Evolutionary conservation across 2,329 filamentous ascomycete genomes (phyloP).

Genomic region (Lachnellula arida): DNA sequence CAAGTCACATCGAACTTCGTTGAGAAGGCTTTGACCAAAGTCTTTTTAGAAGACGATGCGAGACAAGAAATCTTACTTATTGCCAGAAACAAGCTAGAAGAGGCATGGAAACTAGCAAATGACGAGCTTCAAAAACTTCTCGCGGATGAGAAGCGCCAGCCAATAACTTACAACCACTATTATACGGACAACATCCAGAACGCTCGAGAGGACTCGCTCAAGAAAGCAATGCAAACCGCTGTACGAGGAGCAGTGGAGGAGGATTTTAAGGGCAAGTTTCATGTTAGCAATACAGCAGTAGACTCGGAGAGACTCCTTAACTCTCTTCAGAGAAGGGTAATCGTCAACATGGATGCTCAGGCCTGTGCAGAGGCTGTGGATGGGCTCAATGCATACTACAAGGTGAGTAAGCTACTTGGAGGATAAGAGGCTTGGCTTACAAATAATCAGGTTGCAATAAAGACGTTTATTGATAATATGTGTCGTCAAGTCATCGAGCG

Average conservation of each 20-base stretch:
- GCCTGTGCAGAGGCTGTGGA: constrained; percentile 23
- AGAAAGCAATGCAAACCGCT: constrained; percentile 3
- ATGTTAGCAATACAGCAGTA: constrained; percentile 10
- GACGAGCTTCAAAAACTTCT: constrained; percentile 23
- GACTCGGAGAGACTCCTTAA: constrained; percentile 7
- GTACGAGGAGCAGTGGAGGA: constrained; percentile 5
- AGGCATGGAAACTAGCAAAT: constrained; percentile 8
- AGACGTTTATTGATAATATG: constrained; percentile 29
- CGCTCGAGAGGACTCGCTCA: constrained; percentile 12
- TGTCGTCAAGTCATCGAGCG: constrained; percentile 28
- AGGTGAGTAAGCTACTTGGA: constrained; percentile 12
- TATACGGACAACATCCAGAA: constrained; percentile 29
- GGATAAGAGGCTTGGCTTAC: background rate
- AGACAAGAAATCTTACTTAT: constrained; percentile 1
- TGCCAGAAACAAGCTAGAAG: constrained; percentile 8
- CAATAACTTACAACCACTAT: constrained; percentile 32
- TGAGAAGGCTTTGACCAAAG: constrained; percentile 4
- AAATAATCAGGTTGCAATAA: constrained; percentile 22
- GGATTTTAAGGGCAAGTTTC: constrained; percentile 14
- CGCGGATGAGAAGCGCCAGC: constrained; percentile 20
- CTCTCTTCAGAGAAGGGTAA: constrained; percentile 10
- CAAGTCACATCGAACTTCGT: constrained; percentile 13
- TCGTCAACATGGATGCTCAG: constrained; percentile 25
- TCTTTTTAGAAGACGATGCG: constrained; percentile 9
- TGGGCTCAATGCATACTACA: constrained; percentile 24